Percentiles rank a stretch among this genome's conserved stretches.
Conservation (phyloP, 2,329 filamentous ascomycete species). For the Beauveria rudraprayagi region DNA sequence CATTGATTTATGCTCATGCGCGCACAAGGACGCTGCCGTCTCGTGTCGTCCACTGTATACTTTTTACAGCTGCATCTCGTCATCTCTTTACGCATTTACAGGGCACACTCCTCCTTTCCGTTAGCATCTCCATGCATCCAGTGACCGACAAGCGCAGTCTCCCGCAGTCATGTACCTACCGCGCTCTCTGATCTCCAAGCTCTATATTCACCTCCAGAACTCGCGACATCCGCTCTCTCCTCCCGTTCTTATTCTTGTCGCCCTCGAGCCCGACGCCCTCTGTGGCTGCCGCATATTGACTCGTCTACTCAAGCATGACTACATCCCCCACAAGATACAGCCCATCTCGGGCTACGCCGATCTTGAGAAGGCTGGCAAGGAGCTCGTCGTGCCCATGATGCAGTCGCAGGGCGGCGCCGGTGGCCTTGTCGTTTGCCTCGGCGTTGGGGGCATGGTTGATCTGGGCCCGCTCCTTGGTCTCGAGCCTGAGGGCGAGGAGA, state of each 20-base stretch:
- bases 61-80: background rate
- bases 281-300: constrained; percentile 94
- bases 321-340: constrained; percentile 95
- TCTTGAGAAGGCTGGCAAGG: constrained; percentile 68
- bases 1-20: background rate
- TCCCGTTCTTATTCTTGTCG: constrained; percentile 83
- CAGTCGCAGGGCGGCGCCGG: constrained; percentile 74
- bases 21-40: background rate
- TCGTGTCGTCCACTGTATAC: background rate
- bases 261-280: constrained; percentile 89
- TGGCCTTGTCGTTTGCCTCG: constrained; percentile 84
- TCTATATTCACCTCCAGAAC: constrained; percentile 82
- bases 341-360: constrained; percentile 90
- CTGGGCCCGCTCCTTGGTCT: constrained; percentile 72
- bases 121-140: background rate
- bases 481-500: constrained; percentile 53
- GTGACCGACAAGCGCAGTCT: background rate
- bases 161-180: constrained; percentile 76
- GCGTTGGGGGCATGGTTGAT: constrained; percentile 87
- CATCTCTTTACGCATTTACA: background rate
- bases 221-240: constrained; percentile 85
- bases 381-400: constrained; percentile 80
- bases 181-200: constrained; percentile 76
- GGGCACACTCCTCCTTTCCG: background rate
- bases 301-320: constrained; percentile 89